phyloP scores from a whole-genome alignment of 2,329 filamentous ascomycete species.

The Annulohypoxylon truncatum region DNA sequence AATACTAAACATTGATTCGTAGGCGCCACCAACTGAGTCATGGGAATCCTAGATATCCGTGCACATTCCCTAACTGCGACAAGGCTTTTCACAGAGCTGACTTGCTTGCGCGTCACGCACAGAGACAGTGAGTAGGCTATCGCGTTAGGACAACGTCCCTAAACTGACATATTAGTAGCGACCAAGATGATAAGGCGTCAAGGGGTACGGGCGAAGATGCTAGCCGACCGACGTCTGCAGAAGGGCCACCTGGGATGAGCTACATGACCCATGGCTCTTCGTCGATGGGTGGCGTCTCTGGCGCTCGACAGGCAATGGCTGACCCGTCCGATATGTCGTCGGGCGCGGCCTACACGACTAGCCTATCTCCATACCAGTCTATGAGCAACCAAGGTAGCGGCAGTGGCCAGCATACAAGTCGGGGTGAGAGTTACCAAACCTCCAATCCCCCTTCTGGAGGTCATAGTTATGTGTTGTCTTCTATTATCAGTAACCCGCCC shows the following conservation, averaged over 20 bases:
- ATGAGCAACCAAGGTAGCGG: conserved; percentile 36
- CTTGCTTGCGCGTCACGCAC: conserved; percentile 67
- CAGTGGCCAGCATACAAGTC: conserved; percentile 37
- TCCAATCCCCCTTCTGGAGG: conserved; percentile 25
- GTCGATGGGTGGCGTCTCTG: conserved; percentile 24
- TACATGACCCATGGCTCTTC: conserved; percentile 33
- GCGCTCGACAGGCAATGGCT: conserved; percentile 31
- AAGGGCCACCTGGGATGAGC: conserved; percentile 28
- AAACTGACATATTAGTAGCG: conserved; percentile 50
- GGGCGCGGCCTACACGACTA: conserved; percentile 40
- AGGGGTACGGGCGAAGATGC: conserved; percentile 42
- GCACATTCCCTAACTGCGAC: conserved; percentile 65
- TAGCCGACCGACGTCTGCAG: conserved; percentile 47
- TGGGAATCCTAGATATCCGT: conserved; percentile 63
- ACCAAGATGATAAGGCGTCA: conserved; percentile 57
- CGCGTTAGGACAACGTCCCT: neutral
- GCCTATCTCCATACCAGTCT: conserved; percentile 36
- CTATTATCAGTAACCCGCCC: conserved; percentile 42
- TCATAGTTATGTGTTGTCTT: conserved; percentile 41
- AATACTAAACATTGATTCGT: conserved; percentile 43
- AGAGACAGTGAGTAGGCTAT: conserved; percentile 59
- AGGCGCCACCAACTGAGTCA: conserved; percentile 73
- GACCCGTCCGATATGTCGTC: conserved; percentile 43
- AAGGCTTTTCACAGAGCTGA: conserved; percentile 69
- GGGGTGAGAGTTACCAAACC: conserved; percentile 31